These are phyloP conservation scores for Murraya koenigii DNA, from an alignment of 345 rosid species.

Conservation along the genomic window DNA sequence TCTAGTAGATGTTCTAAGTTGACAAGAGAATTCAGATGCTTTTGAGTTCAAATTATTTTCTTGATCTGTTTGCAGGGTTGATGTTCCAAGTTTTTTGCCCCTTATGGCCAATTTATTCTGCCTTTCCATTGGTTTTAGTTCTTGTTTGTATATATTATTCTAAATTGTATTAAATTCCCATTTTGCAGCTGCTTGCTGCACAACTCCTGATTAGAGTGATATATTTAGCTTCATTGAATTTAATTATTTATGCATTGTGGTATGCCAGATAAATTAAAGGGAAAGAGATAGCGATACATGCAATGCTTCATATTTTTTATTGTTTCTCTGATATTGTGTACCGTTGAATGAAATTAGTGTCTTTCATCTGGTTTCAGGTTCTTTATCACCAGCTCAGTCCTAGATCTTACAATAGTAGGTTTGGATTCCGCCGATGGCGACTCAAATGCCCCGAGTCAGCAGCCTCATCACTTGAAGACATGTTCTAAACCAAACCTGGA, in stretches of 20 bases:
- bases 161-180: neutral
- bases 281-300: neutral
- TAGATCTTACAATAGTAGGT: constrained; percentile 89
- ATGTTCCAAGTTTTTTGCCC: neutral
- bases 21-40: neutral
- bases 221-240: neutral
- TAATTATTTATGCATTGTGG: neutral
- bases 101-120: neutral
- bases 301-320: neutral
- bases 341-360: constrained; percentile 1
- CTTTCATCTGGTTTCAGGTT: constrained; percentile 56
- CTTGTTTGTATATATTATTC: neutral
- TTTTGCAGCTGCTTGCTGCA: neutral
- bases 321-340: neutral
- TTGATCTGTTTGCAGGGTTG: neutral
- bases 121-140: neutral
- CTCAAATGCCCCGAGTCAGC: constrained; percentile 58
- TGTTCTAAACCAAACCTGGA: constrained; percentile 78
- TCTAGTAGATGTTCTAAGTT: neutral
- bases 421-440: constrained; percentile 80
- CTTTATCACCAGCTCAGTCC: constrained; percentile 84
- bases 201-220: neutral
- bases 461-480: constrained; percentile 77
- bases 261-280: neutral
- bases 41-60: neutral